A percentile compares a stretch with the other conserved stretches of the same genome.
These are phyloP conservation scores for Botryotinia convoluta DNA, from an alignment of 2,329 filamentous ascomycete species.

Conservation along the genomic window DNA sequence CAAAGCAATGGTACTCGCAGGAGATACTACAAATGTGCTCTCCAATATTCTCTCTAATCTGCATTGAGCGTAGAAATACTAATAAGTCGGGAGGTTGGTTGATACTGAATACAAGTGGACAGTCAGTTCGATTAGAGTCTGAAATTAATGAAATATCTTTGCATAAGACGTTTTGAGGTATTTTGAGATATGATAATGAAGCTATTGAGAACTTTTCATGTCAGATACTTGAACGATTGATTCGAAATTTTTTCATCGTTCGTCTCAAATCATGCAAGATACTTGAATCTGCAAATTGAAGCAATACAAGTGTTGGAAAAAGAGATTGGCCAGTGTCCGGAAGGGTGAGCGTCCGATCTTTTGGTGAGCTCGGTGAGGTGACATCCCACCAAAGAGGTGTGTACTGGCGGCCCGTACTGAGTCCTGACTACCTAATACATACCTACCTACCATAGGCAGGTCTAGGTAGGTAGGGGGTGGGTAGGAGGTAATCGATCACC, in stretches of 20 bases:
- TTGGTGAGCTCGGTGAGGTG: neutral
- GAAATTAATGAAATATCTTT: constrained; percentile 5
- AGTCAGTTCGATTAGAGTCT: neutral
- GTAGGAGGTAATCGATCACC: neutral
- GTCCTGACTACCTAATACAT: neutral
- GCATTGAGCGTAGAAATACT: neutral
- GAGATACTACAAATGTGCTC: neutral
- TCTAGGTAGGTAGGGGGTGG: neutral
- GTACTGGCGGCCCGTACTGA: neutral
- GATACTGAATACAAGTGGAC: neutral
- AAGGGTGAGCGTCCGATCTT: constrained; percentile 28
- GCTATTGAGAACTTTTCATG: constrained; percentile 2
- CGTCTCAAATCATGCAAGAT: constrained; percentile 12
- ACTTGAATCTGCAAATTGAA: neutral
- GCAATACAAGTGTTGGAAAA: constrained; percentile 16
- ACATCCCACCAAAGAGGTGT: neutral
- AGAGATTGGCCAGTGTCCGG: constrained; percentile 29
- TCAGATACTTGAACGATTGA: neutral
- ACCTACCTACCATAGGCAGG: neutral
- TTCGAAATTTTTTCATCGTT: neutral
- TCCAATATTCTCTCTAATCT: neutral
- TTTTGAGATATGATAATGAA: constrained; percentile 3
- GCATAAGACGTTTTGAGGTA: constrained; percentile 3
- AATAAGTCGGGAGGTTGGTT: neutral
- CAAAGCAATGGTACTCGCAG: constrained; percentile 10